Conservation (phyloP, 2,329 filamentous ascomycete species). For the Penicillium glabrum region DNA sequence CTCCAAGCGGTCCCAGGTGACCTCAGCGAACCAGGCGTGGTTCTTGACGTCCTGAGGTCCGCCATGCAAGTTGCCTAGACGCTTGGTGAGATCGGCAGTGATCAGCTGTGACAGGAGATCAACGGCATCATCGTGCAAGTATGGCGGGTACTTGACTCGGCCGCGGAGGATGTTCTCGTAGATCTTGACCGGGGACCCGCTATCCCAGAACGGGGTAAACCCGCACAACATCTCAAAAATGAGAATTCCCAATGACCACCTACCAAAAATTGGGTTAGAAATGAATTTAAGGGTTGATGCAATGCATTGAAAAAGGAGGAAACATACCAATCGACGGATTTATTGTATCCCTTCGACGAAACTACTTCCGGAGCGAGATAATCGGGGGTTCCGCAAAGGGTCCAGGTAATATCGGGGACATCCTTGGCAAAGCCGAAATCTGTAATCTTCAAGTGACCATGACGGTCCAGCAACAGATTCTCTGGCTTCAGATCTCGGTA, state of each 20-base stretch:
- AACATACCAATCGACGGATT: conserved; percentile 93
- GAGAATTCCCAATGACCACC: conserved; percentile 97
- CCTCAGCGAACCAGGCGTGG: conserved; percentile 94
- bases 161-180: conserved; percentile 99
- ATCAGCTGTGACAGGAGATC: conserved; percentile 90
- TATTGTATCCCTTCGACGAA: conserved; percentile 99
- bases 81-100: conserved; percentile 90
- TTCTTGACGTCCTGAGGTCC: conserved; percentile 91
- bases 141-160: conserved; percentile 92
- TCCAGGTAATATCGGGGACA: conserved; percentile 99
- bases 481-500: conserved; percentile 97
- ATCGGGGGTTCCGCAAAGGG: conserved; percentile 93
- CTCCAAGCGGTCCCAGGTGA: conserved; percentile 92
- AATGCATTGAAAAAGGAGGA: not conserved
- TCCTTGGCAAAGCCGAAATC: conserved; percentile 99
- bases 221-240: conserved; percentile 99
- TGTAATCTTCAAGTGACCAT: conserved; percentile 94
- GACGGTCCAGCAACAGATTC: conserved; percentile 85
- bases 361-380: conserved; percentile 97
- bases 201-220: conserved; percentile 99
- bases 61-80: conserved; percentile 88
- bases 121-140: conserved; percentile 91
- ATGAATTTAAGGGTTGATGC: conserved; percentile 1
- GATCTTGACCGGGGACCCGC: conserved; percentile 96
- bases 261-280: conserved; percentile 38